These are phyloP conservation scores for Lipomyces orientalis DNA, from an alignment of 805 yeast genomes.

Conservation along the genomic window DNA sequence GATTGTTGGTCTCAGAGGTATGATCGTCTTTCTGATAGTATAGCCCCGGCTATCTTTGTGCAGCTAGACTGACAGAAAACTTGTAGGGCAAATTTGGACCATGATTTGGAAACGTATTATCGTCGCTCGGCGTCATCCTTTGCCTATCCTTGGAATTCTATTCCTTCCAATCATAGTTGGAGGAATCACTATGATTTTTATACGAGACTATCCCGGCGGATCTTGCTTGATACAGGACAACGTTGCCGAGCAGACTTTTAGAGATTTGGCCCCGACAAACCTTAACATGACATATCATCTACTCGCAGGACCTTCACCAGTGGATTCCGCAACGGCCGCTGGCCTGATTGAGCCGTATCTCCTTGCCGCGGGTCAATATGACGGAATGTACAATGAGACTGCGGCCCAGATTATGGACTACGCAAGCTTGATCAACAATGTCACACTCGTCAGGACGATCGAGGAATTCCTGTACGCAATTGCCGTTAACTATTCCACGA, in stretches of 20 bases:
- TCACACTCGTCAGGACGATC: slow-evolving; percentile 36
- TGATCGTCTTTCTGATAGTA: background rate
- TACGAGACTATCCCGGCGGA: slow-evolving; percentile 35
- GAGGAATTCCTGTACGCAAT: slow-evolving; percentile 38
- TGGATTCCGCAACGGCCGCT: slow-evolving; percentile 33
- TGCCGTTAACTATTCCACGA: slow-evolving; percentile 37
- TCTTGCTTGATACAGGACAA: slow-evolving; percentile 34
- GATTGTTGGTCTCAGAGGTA: slow-evolving; percentile 32
- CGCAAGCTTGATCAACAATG: slow-evolving; percentile 22
- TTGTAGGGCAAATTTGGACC: slow-evolving; percentile 41
- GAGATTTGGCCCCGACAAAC: slow-evolving; percentile 25
- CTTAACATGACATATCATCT: slow-evolving; percentile 22
- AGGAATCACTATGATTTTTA: slow-evolving; percentile 36
- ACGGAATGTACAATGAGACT: slow-evolving; percentile 24
- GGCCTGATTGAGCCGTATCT: slow-evolving; percentile 25
- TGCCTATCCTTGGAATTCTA: slow-evolving; percentile 41
- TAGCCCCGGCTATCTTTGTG: background rate
- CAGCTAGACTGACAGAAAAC: background rate
- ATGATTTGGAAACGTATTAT: slow-evolving; percentile 44
- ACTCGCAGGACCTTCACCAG: slow-evolving; percentile 34
- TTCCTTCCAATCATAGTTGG: slow-evolving; percentile 45
- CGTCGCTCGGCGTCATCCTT: slow-evolving; percentile 43
- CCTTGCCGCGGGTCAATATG: slow-evolving; percentile 17
- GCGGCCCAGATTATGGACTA: slow-evolving; percentile 21
- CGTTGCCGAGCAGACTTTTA: slow-evolving; percentile 34